These are phyloP conservation scores for Gymnopilus dilepis DNA, from an alignment of 768 basidiomycete genomes.

Conservation along the genomic window DNA sequence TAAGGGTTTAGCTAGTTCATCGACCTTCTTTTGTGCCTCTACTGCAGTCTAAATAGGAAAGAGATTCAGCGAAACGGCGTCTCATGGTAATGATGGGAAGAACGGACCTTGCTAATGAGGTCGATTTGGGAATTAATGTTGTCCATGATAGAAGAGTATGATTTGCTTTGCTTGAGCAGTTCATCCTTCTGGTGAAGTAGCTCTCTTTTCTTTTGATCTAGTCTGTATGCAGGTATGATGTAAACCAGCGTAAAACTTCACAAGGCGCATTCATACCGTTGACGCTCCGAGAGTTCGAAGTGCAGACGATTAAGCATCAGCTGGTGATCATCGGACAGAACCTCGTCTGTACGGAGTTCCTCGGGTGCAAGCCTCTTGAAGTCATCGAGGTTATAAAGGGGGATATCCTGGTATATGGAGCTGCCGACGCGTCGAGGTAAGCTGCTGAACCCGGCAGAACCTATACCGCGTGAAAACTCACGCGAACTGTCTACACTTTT, in stretches of 20 bases:
- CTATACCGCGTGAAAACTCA: constrained; percentile 43
- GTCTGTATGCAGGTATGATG: constrained; percentile 44
- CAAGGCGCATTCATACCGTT: constrained; percentile 59
- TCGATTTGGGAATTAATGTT: constrained; percentile 82
- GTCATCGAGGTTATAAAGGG: constrained; percentile 72
- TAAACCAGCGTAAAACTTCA: constrained; percentile 8
- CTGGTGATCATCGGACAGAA: constrained; percentile 74
- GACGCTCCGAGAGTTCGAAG: constrained; percentile 88
- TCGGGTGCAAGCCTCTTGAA: constrained; percentile 72
- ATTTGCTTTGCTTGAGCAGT: constrained; percentile 78
- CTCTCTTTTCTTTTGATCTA: constrained; percentile 74
- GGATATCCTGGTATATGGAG: constrained; percentile 88
- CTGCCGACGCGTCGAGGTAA: constrained; percentile 41
- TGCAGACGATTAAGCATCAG: constrained; percentile 87
- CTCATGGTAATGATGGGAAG: constrained; percentile 2
- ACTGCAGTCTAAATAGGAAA: constrained; percentile 56
- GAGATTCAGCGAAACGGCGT: constrained; percentile 10
- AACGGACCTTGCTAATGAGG: constrained; percentile 67
- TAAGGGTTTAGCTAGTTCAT: constrained; percentile 62
- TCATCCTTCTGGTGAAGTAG: constrained; percentile 76
- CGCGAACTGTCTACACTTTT: constrained; percentile 93
- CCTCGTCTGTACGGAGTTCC: constrained; percentile 64
- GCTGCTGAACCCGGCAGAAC: not conserved
- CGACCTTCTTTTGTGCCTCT: constrained; percentile 78
- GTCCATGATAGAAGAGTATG: constrained; percentile 75